Evolutionary conservation across 352 stramenopile genomes (phyloP).

Genomic region (Peronospora destructor): DNA sequence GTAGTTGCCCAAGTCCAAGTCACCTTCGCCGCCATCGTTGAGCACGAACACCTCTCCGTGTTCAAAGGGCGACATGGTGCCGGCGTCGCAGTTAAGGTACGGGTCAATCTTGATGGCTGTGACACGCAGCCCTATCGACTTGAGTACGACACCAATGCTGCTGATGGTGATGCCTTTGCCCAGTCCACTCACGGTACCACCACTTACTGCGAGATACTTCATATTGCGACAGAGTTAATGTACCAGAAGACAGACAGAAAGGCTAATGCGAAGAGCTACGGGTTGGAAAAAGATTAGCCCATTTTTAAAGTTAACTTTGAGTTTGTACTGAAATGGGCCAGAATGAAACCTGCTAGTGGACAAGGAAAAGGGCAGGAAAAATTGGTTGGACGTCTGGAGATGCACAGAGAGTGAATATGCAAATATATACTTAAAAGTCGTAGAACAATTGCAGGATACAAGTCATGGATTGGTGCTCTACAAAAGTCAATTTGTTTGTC

Average conservation of each 20-base stretch:
- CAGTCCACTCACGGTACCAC: constrained; percentile 96
- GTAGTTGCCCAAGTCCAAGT: constrained; percentile 99
- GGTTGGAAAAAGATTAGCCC: no score
- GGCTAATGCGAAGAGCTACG: no score
- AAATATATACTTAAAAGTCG: no score
- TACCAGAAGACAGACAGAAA: constrained; percentile 27
- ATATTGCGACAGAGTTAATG: constrained; percentile 40
- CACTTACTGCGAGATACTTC: constrained; percentile 98
- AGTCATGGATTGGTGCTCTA: no score
- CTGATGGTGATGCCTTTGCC: constrained; percentile 99
- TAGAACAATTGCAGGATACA: no score
- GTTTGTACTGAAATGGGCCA: no score
- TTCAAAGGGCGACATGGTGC: constrained; percentile 96
- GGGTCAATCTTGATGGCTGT: constrained; percentile 99
- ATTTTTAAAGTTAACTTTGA: no score
- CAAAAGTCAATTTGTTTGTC: no score
- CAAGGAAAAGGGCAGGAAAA: no score
- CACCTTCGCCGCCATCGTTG: constrained; percentile 94
- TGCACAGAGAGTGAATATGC: no score
- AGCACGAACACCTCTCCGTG: constrained; percentile 97
- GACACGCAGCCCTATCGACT: constrained; percentile 91
- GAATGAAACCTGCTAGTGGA: no score
- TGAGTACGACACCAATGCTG: constrained; percentile 96
- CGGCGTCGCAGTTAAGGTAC: constrained; percentile 98
- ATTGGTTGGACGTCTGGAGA: no score